Evolutionary conservation across 768 basidiomycete species (phyloP).

Genomic region (Gloeostereum incarnatum): DNA sequence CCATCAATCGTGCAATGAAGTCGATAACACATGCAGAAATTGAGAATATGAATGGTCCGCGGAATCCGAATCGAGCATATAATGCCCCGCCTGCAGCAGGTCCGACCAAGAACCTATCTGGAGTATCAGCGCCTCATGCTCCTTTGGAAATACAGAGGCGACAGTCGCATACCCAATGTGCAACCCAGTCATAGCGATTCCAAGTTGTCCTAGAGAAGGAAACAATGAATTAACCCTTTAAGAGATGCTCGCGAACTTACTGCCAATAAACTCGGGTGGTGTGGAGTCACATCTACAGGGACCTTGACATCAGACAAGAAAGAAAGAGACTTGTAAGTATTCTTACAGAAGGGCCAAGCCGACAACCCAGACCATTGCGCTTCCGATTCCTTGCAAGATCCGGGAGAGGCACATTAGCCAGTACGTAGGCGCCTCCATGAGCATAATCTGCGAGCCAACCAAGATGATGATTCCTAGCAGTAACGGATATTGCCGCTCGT

Average conservation of each 20-base stretch:
- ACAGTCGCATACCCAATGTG: conserved; percentile 42
- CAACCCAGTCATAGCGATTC: conserved; percentile 49
- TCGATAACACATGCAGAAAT: conserved; percentile 37
- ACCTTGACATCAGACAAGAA: too few relatives aligned
- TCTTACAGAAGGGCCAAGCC: conserved; percentile 50
- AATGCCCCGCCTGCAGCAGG: conserved; percentile 50
- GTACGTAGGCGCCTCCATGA: conserved; percentile 55
- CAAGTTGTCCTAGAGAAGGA: conserved; percentile 43
- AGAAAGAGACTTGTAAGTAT: neutral
- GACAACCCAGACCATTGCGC: conserved; percentile 54
- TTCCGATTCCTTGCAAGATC: conserved; percentile 47
- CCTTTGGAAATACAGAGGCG: too few relatives aligned
- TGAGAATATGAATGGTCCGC: conserved; percentile 50
- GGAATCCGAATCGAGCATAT: conserved; percentile 46
- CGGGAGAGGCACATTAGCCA: conserved; percentile 50
- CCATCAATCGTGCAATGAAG: conserved; percentile 39
- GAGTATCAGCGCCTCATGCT: too few relatives aligned
- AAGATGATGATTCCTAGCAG: conserved; percentile 40
- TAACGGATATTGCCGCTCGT: conserved; percentile 37
- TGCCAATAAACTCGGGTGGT: conserved; percentile 36
- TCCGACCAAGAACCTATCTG: conserved; percentile 37
- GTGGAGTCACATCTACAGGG: conserved; percentile 45
- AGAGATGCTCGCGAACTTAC: conserved; percentile 28
- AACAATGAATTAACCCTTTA: neutral
- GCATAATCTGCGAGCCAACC: conserved; percentile 44